Evolutionary conservation across 169 alveolate species (phyloP).

Genomic region (Fabrea salina): DNA sequence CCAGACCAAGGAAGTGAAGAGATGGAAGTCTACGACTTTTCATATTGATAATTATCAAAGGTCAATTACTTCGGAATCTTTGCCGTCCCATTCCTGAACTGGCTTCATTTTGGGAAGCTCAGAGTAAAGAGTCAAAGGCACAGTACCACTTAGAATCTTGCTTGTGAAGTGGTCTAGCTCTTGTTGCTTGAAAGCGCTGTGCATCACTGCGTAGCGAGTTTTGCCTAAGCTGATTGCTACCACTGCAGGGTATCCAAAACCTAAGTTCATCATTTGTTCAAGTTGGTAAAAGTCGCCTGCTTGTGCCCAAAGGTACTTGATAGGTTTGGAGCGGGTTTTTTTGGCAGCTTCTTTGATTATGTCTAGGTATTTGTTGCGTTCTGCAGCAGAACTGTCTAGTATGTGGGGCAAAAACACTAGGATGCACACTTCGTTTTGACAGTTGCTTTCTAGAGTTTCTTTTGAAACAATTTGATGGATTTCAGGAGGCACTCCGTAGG

Average conservation of each 20-base stretch:
- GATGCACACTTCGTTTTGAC: constrained; percentile 81
- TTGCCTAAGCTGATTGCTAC: constrained; percentile 79
- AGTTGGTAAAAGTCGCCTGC: constrained; percentile 90
- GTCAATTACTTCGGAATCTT: constrained; percentile 49
- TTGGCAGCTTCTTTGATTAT: constrained; percentile 70
- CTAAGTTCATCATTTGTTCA: constrained; percentile 80
- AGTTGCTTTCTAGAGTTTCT: constrained; percentile 52
- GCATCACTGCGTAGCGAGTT: constrained; percentile 40
- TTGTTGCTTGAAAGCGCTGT: constrained; percentile 61
- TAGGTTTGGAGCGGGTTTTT: constrained; percentile 76
- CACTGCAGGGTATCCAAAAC: constrained; percentile 90
- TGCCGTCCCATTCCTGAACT: constrained; percentile 76
- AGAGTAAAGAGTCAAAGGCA: constrained; percentile 2
- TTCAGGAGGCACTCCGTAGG: constrained; percentile 73
- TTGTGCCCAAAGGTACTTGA: constrained; percentile 85
- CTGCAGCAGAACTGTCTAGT: constrained; percentile 79
- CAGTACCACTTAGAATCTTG: not conserved
- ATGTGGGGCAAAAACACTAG: constrained; percentile 89
- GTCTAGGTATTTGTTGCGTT: constrained; percentile 79
- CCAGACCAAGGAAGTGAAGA: too few species aligned
- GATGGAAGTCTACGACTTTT: too few species aligned
- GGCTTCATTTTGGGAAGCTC: constrained; percentile 43
- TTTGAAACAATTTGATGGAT: constrained; percentile 38
- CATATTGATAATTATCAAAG: too few species aligned
- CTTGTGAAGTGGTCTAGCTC: constrained; percentile 17